Conservation (phyloP, 306 rosid genomes). For the Vigna radiata region DNA sequence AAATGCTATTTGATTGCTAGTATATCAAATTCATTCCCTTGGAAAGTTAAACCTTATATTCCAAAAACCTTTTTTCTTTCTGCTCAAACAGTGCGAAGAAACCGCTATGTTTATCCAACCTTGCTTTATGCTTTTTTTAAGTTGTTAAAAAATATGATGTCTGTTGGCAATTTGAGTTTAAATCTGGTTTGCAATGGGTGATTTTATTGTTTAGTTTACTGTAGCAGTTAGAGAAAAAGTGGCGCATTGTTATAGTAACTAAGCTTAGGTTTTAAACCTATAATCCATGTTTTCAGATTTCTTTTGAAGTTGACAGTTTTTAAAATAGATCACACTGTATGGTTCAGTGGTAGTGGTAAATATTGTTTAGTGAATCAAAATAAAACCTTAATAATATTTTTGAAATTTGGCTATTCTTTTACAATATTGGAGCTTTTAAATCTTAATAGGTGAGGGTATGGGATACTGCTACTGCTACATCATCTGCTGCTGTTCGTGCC, state of each 20-base stretch:
- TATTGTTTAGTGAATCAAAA: background rate
- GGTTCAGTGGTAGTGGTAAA: background rate
- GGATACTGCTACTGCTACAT: slow-evolving; percentile 59
- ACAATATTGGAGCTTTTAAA: slow-evolving; percentile 33
- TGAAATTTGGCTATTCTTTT: slow-evolving; percentile 13
- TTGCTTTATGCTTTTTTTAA: background rate
- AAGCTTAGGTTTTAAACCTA: background rate
- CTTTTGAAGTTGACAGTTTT: background rate
- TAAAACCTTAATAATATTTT: background rate
- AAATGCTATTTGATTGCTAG: slow-evolving; percentile 25
- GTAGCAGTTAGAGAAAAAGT: background rate
- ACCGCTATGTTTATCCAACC: background rate
- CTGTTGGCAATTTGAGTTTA: slow-evolving; percentile 2
- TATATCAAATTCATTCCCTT: slow-evolving; percentile 24
- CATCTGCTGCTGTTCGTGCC: slow-evolving; percentile 68
- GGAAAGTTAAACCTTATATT: background rate
- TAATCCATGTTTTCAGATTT: slow-evolving; percentile 10
- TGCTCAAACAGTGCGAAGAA: slow-evolving; percentile 6
- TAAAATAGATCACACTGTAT: background rate
- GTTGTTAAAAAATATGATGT: slow-evolving; percentile 4
- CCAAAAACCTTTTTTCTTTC: slow-evolving; percentile 3
- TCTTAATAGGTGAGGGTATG: slow-evolving; percentile 76
- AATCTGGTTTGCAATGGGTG: background rate
- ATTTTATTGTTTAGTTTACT: background rate
- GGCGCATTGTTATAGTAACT: background rate